phyloP scores from a whole-genome alignment of 2,329 filamentous ascomycete genomes.

The Microcyclospora tardicrescens region DNA sequence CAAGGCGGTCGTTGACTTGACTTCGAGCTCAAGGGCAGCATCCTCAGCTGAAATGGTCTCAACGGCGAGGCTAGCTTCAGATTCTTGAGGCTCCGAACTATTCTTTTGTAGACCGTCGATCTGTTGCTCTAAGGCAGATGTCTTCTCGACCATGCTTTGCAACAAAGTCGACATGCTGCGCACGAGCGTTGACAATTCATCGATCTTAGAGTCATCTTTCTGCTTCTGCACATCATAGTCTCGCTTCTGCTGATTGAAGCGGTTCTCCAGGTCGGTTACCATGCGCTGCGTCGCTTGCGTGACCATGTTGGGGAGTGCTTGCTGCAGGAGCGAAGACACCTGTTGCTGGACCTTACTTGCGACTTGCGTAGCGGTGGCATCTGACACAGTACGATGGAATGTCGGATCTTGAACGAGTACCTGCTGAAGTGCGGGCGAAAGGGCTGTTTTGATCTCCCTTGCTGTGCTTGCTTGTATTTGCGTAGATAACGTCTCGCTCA shows the following conservation, averaged over 20 bases:
- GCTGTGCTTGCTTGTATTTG: slow-evolving; percentile 54
- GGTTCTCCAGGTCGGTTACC: slow-evolving; percentile 53
- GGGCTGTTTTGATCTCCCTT: slow-evolving; percentile 56
- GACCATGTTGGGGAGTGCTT: slow-evolving; percentile 17
- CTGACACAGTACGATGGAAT: slow-evolving; percentile 57
- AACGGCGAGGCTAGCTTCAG: slow-evolving; percentile 1
- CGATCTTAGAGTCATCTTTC: slow-evolving; percentile 52
- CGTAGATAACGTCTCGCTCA: slow-evolving; percentile 54
- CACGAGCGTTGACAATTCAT: slow-evolving; percentile 56
- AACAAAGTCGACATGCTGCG: slow-evolving; percentile 55
- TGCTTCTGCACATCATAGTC: slow-evolving; percentile 40
- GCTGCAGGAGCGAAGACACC: slow-evolving; percentile 47
- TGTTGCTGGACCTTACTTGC: slow-evolving; percentile 56
- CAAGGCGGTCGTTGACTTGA: slow-evolving; percentile 47
- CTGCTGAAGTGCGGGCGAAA: slow-evolving; percentile 55
- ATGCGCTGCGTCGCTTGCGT: slow-evolving; percentile 50
- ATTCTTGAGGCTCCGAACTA: slow-evolving; percentile 25
- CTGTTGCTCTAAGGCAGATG: slow-evolving; percentile 54
- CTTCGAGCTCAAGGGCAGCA: slow-evolving; percentile 38
- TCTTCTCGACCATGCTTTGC: slow-evolving; percentile 53
- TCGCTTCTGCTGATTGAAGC: slow-evolving; percentile 39
- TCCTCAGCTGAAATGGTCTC: slow-evolving; percentile 11
- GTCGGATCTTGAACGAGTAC: slow-evolving; percentile 58
- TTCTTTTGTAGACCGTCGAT: slow-evolving; percentile 10
- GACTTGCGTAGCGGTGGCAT: slow-evolving; percentile 56